phyloP scores from a whole-genome alignment of 441 rosid genomes.

The Pelargonium myrrhifolium region DNA sequence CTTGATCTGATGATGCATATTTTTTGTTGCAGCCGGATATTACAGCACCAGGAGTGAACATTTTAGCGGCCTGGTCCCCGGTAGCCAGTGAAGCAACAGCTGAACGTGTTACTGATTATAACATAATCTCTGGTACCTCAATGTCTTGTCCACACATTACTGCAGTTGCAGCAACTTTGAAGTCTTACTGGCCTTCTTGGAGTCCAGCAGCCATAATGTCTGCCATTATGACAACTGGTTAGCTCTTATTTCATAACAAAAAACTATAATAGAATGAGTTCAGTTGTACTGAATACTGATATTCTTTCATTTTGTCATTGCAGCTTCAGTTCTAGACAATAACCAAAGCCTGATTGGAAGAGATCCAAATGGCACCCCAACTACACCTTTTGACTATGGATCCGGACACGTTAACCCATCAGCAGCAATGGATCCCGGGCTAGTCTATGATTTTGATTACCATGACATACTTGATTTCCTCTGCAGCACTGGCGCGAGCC shows the following conservation, averaged over 20 bases:
- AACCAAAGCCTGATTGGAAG: slow-evolving; percentile 22
- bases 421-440: slow-evolving; percentile 38
- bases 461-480: slow-evolving; percentile 36
- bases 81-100: slow-evolving; percentile 25
- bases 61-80: slow-evolving; percentile 51
- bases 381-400: slow-evolving; percentile 48
- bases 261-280: neutral
- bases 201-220: slow-evolving; percentile 51
- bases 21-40: slow-evolving; percentile 37
- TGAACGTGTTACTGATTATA: slow-evolving; percentile 27
- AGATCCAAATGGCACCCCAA: slow-evolving; percentile 31
- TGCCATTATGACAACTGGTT: slow-evolving; percentile 53
- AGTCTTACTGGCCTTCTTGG: slow-evolving; percentile 40
- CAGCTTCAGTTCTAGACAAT: slow-evolving; percentile 36
- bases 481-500: slow-evolving; percentile 40
- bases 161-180: slow-evolving; percentile 37
- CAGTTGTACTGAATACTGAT: neutral
- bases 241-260: slow-evolving; percentile 7
- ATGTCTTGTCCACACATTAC: slow-evolving; percentile 53
- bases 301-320: slow-evolving; percentile 11
- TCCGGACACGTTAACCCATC: slow-evolving; percentile 43
- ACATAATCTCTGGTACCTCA: slow-evolving; percentile 44
- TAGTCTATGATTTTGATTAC: slow-evolving; percentile 35
- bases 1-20: slow-evolving; percentile 8
- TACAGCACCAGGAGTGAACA: slow-evolving; percentile 43